Conservation (phyloP, 164 flowering plant genomes). For the Magnolia changhungtana region DNA sequence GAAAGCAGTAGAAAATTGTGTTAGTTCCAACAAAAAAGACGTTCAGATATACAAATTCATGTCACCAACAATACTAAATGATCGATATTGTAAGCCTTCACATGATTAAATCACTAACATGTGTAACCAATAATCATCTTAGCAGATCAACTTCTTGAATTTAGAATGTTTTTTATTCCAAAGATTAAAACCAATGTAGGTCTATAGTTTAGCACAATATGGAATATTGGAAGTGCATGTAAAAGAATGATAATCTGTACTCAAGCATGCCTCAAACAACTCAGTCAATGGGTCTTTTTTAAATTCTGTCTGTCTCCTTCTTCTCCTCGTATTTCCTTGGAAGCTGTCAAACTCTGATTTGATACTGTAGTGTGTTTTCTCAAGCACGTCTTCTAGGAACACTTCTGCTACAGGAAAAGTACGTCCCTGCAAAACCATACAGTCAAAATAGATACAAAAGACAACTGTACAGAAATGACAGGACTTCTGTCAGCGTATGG, state of each 20-base stretch:
- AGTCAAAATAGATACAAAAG: background rate
- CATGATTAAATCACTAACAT: background rate
- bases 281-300: slow-evolving; percentile 74
- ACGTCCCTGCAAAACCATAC: slow-evolving; percentile 44
- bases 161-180: background rate
- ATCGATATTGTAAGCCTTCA: background rate
- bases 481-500: background rate
- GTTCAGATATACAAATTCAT: background rate
- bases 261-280: slow-evolving; percentile 64
- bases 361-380: slow-evolving; percentile 66
- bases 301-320: slow-evolving; percentile 52
- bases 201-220: background rate
- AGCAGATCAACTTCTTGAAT: background rate
- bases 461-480: background rate
- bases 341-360: slow-evolving; percentile 54
- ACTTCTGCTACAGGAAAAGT: slow-evolving; percentile 79
- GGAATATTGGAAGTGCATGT: background rate
- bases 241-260: background rate
- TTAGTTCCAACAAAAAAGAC: background rate
- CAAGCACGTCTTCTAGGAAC: slow-evolving; percentile 81
- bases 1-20: background rate
- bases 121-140: background rate
- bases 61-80: background rate
- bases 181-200: background rate
- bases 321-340: slow-evolving; percentile 60